Percentiles rank a stretch among this genome's conserved stretches.
Evolutionary conservation across 2,329 filamentous ascomycete genomes (phyloP).

Genomic region (Talaromyces sp.): DNA sequence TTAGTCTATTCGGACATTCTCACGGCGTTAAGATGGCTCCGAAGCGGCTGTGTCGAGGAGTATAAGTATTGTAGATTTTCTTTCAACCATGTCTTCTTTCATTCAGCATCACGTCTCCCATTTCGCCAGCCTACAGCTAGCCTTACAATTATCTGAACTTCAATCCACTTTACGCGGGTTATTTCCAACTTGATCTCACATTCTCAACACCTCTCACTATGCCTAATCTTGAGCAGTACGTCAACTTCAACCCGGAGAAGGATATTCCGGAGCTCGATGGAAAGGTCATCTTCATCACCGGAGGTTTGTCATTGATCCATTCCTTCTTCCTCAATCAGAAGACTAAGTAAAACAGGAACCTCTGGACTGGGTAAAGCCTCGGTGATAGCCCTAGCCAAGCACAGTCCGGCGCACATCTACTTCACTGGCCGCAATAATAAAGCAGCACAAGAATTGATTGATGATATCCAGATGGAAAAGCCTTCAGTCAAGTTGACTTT

Average conservation of each 20-base stretch:
- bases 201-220: background rate
- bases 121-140: background rate
- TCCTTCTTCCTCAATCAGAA: background rate
- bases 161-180: background rate
- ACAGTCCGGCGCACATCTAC: slow-evolving; percentile 39
- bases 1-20: background rate
- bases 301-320: slow-evolving; percentile 25
- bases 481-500: slow-evolving; percentile 38
- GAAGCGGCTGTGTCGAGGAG: background rate
- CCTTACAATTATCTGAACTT: background rate
- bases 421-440: slow-evolving; percentile 33
- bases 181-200: background rate
- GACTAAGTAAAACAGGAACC: slow-evolving; percentile 32
- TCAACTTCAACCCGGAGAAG: slow-evolving; percentile 30
- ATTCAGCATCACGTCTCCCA: background rate
- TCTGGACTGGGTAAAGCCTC: slow-evolving; percentile 49
- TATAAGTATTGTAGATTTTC: slow-evolving; percentile 4
- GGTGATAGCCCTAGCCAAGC: slow-evolving; percentile 41
- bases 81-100: background rate
- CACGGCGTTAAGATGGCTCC: slow-evolving; percentile 2
- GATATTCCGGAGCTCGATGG: slow-evolving; percentile 35
- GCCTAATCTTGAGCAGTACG: slow-evolving; percentile 18
- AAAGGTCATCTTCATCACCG: slow-evolving; percentile 37
- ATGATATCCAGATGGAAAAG: slow-evolving; percentile 18
- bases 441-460: slow-evolving; percentile 10